These are phyloP conservation scores for Mallotus japonicus DNA, from an alignment of 441 rosid genomes.

Conservation along the genomic window DNA sequence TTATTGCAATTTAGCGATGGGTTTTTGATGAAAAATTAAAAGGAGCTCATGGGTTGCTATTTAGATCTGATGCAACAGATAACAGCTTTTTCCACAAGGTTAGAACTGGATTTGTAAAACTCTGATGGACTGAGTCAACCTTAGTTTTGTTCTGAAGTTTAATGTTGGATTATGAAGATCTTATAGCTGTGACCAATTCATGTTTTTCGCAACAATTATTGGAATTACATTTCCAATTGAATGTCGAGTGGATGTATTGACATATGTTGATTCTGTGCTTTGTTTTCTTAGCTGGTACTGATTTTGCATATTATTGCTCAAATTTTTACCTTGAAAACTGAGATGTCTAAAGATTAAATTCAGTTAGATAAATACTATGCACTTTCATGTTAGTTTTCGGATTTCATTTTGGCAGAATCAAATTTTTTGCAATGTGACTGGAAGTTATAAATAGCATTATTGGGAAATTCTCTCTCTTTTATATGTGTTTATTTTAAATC, in stretches of 20 bases:
- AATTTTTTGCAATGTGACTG: background rate
- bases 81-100: background rate
- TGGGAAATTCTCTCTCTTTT: background rate
- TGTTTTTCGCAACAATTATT: background rate
- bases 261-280: background rate
- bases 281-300: background rate
- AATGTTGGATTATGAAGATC: background rate
- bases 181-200: no score
- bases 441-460: background rate
- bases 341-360: background rate
- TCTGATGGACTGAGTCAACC: background rate
- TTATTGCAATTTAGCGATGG: background rate
- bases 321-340: background rate
- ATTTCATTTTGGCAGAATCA: background rate
- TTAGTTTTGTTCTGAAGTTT: background rate
- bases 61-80: conserved; percentile 12
- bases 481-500: background rate
- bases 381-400: background rate
- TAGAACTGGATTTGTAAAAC: background rate
- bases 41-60: conserved; percentile 5
- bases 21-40: background rate
- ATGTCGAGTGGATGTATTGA: background rate
- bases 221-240: background rate
- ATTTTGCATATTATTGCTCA: background rate
- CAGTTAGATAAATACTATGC: background rate